Percentiles rank a stretch among this genome's conserved stretches.
These are phyloP conservation scores for Paratinospora sagittata DNA, from an alignment of 164 flowering plant genomes.

Conservation along the genomic window DNA sequence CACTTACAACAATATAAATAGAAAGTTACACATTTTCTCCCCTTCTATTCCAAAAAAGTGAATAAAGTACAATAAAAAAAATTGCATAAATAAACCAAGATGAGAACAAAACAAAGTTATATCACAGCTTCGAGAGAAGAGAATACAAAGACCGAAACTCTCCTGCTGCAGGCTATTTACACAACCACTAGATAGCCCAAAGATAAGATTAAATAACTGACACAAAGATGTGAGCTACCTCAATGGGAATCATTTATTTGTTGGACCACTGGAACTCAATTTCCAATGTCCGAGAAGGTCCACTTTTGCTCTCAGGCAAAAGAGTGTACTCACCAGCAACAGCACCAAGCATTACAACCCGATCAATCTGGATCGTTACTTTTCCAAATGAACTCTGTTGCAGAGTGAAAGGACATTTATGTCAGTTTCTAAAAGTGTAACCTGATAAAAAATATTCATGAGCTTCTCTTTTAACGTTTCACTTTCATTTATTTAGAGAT, in stretches of 20 bases:
- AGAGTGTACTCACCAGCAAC: constrained; percentile 87
- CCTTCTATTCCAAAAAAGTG: background rate
- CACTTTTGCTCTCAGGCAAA: constrained; percentile 82
- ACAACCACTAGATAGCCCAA: constrained; percentile 9
- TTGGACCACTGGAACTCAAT: constrained; percentile 97
- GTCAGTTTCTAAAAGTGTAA: constrained; percentile 4
- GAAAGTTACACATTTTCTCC: background rate
- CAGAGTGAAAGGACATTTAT: constrained; percentile 5
- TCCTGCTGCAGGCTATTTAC: constrained; percentile 28
- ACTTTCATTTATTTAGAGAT: background rate
- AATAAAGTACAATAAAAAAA: background rate
- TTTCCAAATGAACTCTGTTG: constrained; percentile 91
- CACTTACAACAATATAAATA: constrained; percentile 1
- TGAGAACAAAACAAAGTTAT: background rate
- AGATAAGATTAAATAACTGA: constrained; percentile 12
- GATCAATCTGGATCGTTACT: constrained; percentile 93
- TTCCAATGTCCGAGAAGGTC: constrained; percentile 72
- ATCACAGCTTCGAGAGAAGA: background rate
- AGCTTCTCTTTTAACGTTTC: constrained; percentile 42
- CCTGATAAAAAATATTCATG: background rate
- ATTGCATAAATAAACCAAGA: background rate
- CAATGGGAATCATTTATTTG: constrained; percentile 25
- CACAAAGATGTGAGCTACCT: constrained; percentile 7
- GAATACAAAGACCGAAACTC: constrained; percentile 9
- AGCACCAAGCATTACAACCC: constrained; percentile 87